Conservation (phyloP, 495 filamentous ascomycete species). For the Saxophila tyrrhenica region DNA sequence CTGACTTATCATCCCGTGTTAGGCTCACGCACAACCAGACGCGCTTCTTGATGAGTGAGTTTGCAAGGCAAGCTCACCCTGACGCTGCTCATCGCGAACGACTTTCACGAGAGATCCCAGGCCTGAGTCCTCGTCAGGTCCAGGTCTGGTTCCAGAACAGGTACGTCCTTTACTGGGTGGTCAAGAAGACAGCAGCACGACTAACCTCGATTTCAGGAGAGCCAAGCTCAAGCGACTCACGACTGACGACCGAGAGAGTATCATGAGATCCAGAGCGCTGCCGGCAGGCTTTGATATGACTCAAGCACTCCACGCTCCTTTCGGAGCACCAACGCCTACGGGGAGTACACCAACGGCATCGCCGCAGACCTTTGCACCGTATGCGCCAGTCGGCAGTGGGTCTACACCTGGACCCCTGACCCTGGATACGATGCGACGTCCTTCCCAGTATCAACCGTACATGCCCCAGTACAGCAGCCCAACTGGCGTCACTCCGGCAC, state of each 20-base stretch:
- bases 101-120: conserved; percentile 83
- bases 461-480: conserved; percentile 43
- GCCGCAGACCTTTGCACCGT: conserved; percentile 36
- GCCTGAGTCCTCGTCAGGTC: conserved; percentile 84
- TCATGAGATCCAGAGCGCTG: conserved; percentile 85
- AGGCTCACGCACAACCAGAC: conserved; percentile 97
- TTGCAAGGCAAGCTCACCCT: conserved; percentile 87
- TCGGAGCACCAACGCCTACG: conserved; percentile 35
- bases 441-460: conserved; percentile 32
- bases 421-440: conserved; percentile 46
- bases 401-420: conserved; percentile 50
- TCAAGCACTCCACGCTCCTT: conserved; percentile 74
- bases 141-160: conserved; percentile 99
- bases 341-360: conserved; percentile 44
- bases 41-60: conserved; percentile 93
- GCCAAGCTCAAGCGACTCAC: conserved; percentile 93
- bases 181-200: too few relatives aligned
- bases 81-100: conserved; percentile 88
- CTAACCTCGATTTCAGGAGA: conserved; percentile 59
- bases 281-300: conserved; percentile 89
- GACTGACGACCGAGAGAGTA: conserved; percentile 83
- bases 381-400: conserved; percentile 34
- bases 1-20: conserved; percentile 3
- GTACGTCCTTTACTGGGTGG: conserved; percentile 42
- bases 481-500: conserved; percentile 49